These are phyloP conservation scores for Lachancea cidri DNA, from an alignment of 805 yeast species.

Conservation along the genomic window DNA sequence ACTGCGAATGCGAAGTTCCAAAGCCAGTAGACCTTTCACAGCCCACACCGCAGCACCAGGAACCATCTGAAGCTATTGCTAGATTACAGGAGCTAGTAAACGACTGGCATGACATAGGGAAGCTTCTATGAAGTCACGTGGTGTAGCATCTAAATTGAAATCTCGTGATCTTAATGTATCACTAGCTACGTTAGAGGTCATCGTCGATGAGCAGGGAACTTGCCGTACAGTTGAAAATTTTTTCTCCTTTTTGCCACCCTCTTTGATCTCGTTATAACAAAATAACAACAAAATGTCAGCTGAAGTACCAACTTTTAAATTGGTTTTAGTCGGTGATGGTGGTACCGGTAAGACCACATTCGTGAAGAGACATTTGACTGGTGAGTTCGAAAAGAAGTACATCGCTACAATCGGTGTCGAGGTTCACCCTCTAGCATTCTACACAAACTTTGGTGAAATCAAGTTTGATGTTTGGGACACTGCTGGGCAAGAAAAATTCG, in stretches of 20 bases:
- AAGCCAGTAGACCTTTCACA: not conserved
- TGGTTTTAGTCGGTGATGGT: conserved; percentile 99
- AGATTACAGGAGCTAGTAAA: conserved; percentile 14
- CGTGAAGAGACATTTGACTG: conserved; percentile 98
- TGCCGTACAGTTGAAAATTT: not conserved
- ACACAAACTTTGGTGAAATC: conserved; percentile 97
- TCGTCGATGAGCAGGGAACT: not conserved
- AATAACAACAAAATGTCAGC: conserved; percentile 46
- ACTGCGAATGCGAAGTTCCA: conserved; percentile 7
- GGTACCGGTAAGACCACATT: conserved; percentile 99
- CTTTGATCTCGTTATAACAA: not conserved
- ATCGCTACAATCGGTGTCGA: conserved; percentile 99
- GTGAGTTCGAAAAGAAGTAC: conserved; percentile 98
- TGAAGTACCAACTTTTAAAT: conserved; percentile 94
- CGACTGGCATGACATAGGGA: conserved; percentile 19
- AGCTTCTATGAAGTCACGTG: conserved; percentile 3
- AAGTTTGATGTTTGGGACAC: conserved; percentile 99
- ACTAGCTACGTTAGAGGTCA: no score
- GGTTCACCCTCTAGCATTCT: conserved; percentile 97
- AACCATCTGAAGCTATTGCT: not conserved
- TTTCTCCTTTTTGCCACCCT: conserved; percentile 4
- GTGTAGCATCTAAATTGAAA: not conserved
- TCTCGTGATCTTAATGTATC: no score
- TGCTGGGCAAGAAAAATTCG: conserved; percentile 99
- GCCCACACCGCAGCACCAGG: not conserved